Base-by-base conservation (phyloP, 2,329 filamentous ascomycete genomes). In the Cytospora piceicola region DNA sequence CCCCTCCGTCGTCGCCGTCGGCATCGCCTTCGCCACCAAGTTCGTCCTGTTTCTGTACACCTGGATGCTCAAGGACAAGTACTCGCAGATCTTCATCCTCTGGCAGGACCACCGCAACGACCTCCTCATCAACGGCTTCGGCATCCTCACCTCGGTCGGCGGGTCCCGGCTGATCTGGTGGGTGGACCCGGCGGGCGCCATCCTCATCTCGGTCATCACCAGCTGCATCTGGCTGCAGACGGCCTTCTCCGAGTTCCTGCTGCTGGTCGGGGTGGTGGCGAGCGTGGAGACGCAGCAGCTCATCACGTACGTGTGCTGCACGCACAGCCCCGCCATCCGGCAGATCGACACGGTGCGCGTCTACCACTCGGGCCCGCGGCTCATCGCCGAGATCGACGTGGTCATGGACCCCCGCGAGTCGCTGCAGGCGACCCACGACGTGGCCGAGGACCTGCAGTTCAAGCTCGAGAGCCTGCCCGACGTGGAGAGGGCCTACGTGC, bases 71-170 rank as follows among this genome's bases (percentile, higher is more conserved):
- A 90, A 94, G 71, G 90, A 97, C 80, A 91, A 92, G 73, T 97
- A 98, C 81, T 93, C 88, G 67, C 94, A 97, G 77, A 88, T 97
- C 69, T 87, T 91, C 65, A 97, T 97, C 75, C 82, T 98, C 17
- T 97, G 93, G 94, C 92, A 96, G 77, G 94, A 98, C 74, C 95
- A 99, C 80, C 90, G 95, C 68, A 99, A 99, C 75, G 95, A 99
- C 75, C 83, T 99, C n/a, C 83, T 97, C 72, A 93, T 99, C 84
- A 99, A 98, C 76, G 93, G 93, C 62, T 93, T 96, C 71, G 93
- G 91, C 86, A 88, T 98, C 69, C 78, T 97, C 63, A 97, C 94
- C 1, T 94, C 91, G 3, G 89, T 97, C n/a, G 92, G 93, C 63
- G 95, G 95, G 39, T 88, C 89, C 69, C 96, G 96, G 81, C 82